Base-by-base conservation (phyloP, 192 early-diverging fungal genomes). In the Glomus cerebriforme region DNA sequence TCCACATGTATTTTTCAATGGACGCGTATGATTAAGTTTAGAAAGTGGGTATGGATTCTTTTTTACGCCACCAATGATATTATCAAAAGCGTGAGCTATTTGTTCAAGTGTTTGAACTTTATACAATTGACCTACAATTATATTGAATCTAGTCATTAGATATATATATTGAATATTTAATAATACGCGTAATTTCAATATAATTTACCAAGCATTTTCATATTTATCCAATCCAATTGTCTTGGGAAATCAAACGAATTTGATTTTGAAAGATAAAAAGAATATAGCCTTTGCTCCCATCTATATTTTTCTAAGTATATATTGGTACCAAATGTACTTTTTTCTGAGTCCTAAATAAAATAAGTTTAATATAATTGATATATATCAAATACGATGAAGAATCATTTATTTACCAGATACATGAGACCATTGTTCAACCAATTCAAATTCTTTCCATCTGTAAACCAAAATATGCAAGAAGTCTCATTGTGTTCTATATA, bases 401-500 rank as follows among this genome's bases (percentile, higher is more conserved):
- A 39, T 19, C n/a, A 43, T 43, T 22, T 47, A 71, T 45, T 24
- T 71, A 71, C 69, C 24, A n/a, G 69, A 47, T 71, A 71, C 9
- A 24, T n/a, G 10, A 71, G 69, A 29, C n/a, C n/a, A 27, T 29
- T 47, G 10, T 45, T 45, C 13, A 71, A 71, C 29, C n/a, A 71
- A 45, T 47, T 13, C 7, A 71, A 26, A 71, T 71, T 71, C 5
- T 71, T 71, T 24, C 69, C 69, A 71, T 71, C 69, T 15, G 69
- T 71, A 47, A 71, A 71, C 69, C 69, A 71, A 45, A 71, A 71
- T 71, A 71, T 71, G 26, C 43, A 24, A 5, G 69, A 45, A 24
- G 69, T 71, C 37, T 71, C 69, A 31, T 71, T 71, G 27, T 71
- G 69, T 27, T 71, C 69, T 15, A 71, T 39, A 29, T 71, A 71